phyloP scores from a whole-genome alignment of 179 eudicot genomes.

The Patellifolia procumbens region DNA sequence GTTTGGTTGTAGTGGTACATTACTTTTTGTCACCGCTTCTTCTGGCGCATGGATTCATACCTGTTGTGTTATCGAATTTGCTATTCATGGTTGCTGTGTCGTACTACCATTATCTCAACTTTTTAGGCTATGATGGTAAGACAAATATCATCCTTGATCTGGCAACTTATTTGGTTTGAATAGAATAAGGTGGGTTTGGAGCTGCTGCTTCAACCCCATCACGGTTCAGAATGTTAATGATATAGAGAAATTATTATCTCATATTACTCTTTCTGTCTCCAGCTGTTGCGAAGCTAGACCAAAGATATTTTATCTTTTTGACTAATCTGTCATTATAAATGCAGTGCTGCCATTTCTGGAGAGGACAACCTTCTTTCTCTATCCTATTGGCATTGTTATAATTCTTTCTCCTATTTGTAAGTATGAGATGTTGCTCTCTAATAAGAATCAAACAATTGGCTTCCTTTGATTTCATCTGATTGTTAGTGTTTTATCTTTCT shows the following conservation, averaged over 20 bases:
- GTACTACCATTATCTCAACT: slow-evolving; percentile 96
- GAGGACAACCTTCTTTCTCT: slow-evolving; percentile 89
- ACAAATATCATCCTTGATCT: slow-evolving; percentile 13
- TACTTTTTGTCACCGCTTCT: slow-evolving; percentile 92
- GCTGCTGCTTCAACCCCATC: background rate
- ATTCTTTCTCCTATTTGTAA: slow-evolving; percentile 90
- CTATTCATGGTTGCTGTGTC: slow-evolving; percentile 86
- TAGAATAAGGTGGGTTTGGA: background rate
- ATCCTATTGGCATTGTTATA: slow-evolving; percentile 83
- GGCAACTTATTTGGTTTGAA: background rate
- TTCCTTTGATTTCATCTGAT: slow-evolving; percentile 13
- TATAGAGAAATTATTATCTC: no score
- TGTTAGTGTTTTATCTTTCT: slow-evolving; percentile 2
- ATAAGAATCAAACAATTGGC: background rate
- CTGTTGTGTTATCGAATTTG: slow-evolving; percentile 80
- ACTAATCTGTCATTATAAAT: slow-evolving; percentile 18
- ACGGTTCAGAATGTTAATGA: background rate
- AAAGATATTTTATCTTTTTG: background rate
- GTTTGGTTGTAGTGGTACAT: slow-evolving; percentile 71
- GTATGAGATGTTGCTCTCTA: slow-evolving; percentile 28
- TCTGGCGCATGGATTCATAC: slow-evolving; percentile 94
- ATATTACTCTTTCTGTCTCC: no score
- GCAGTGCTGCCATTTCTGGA: slow-evolving; percentile 97
- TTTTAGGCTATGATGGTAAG: slow-evolving; percentile 96
- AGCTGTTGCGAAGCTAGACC: background rate